Evolutionary conservation across 2,329 filamentous ascomycete genomes (phyloP).

Genomic region (Hypoxylon rubiginosum): DNA sequence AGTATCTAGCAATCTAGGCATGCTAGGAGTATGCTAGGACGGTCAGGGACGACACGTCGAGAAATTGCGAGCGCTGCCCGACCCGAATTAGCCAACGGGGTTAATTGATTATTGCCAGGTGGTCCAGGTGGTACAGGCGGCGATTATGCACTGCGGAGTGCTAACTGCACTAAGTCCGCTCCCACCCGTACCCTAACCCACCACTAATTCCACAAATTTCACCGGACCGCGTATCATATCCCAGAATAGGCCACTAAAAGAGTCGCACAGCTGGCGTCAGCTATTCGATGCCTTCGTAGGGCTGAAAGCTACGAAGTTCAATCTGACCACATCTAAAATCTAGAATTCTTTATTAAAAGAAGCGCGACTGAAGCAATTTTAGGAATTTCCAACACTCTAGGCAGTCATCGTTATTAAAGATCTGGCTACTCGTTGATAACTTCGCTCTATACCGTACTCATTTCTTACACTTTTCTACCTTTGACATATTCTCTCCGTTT

Average conservation of each 20-base stretch:
- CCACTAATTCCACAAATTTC: not conserved
- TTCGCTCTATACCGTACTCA: not conserved
- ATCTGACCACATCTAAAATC: not conserved
- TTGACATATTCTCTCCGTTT: not conserved
- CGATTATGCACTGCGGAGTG: not conserved
- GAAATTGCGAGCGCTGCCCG: not conserved
- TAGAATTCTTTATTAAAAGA: conserved; percentile 1
- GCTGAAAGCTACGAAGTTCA: conserved; percentile 5
- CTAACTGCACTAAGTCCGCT: conserved; percentile 28
- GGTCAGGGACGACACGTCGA: no score
- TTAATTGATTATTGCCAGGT: not conserved
- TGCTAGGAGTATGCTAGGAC: not conserved
- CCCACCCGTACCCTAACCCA: conserved; percentile 10
- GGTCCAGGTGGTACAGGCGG: not conserved
- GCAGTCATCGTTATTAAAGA: not conserved
- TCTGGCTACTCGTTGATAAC: not conserved
- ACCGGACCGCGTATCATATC: not conserved
- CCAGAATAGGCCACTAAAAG: not conserved
- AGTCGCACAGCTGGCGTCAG: conserved; percentile 23
- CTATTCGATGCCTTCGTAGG: conserved; percentile 15
- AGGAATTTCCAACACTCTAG: not conserved
- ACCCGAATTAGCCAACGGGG: not conserved
- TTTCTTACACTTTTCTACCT: no score
- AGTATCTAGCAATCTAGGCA: no score
- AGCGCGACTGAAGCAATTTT: not conserved